Evolutionary conservation across 2,329 filamentous ascomycete species (phyloP).

Genomic region (Cadophora malorum): DNA sequence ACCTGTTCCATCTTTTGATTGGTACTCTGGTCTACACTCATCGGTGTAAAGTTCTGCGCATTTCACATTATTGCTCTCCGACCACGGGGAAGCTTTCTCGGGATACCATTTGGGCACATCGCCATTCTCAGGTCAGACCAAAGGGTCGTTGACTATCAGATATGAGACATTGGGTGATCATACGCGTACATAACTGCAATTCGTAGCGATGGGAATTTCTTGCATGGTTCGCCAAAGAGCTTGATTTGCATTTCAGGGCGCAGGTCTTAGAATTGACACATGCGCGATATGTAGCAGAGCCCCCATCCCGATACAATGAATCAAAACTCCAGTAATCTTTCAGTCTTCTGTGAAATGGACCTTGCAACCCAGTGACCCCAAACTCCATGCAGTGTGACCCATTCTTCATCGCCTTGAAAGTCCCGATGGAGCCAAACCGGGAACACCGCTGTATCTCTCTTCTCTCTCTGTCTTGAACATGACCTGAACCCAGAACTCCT

Average conservation of each 20-base stretch:
- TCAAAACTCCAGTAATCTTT: conserved; percentile 13
- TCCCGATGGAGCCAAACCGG: conserved; percentile 56
- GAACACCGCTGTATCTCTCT: conserved; percentile 78
- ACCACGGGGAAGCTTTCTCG: conserved; percentile 14
- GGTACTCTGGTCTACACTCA: background rate
- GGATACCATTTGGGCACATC: conserved; percentile 37
- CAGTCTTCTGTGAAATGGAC: conserved; percentile 12
- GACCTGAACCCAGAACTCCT: conserved; percentile 97
- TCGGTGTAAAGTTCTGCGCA: background rate
- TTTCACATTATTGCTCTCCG: conserved; percentile 8
- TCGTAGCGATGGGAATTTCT: conserved; percentile 24
- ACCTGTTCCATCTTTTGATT: background rate
- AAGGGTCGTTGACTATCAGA: conserved; percentile 22
- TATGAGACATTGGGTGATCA: conserved; percentile 26
- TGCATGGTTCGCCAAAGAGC: conserved; percentile 26
- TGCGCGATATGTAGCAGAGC: conserved; percentile 25
- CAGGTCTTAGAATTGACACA: conserved; percentile 34
- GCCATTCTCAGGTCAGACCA: conserved; percentile 29
- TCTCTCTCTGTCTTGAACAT: conserved; percentile 99
- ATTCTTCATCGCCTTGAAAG: conserved; percentile 36
- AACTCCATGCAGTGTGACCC: conserved; percentile 28
- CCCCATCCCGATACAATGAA: conserved; percentile 25
- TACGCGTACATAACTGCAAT: conserved; percentile 26
- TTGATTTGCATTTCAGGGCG: conserved; percentile 38
- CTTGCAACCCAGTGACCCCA: conserved; percentile 19